Conservation (phyloP, 257 asterid species). For the Przewalskia tangutica region DNA sequence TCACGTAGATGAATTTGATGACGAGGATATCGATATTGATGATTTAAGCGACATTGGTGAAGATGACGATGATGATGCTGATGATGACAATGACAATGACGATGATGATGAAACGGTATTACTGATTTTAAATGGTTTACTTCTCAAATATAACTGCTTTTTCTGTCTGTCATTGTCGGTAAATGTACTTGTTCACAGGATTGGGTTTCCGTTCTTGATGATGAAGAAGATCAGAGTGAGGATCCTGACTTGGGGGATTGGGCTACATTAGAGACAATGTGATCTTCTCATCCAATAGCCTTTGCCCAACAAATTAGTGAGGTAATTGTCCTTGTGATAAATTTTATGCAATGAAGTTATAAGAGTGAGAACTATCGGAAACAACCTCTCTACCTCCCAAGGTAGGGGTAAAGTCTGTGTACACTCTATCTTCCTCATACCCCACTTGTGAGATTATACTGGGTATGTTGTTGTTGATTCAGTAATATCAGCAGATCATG, state of each 20-base stretch:
- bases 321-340: slow-evolving; percentile 24
- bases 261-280: slow-evolving; percentile 94
- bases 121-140: slow-evolving; percentile 33
- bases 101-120: slow-evolving; percentile 31
- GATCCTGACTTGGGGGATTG: slow-evolving; percentile 87
- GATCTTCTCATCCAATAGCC: slow-evolving; percentile 87
- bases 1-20: slow-evolving; percentile 59
- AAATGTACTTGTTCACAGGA: slow-evolving; percentile 42
- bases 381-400: too few relatives aligned
- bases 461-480: neutral
- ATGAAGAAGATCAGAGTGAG: slow-evolving; percentile 56
- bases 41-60: slow-evolving; percentile 11
- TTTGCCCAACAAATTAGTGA: slow-evolving; percentile 78
- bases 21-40: slow-evolving; percentile 55
- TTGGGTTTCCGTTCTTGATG: slow-evolving; percentile 79
- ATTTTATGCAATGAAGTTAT: neutral
- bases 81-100: slow-evolving; percentile 38
- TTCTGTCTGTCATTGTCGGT: slow-evolving; percentile 12
- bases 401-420: too few relatives aligned
- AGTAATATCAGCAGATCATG: neutral
- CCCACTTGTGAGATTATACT: too few relatives aligned
- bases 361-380: neutral
- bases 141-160: neutral
- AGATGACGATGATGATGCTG: slow-evolving; percentile 14
- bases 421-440: too few relatives aligned